Evolutionary conservation across 352 stramenopile genomes (phyloP).

Genomic region (Peronosclerospora sorghi): DNA sequence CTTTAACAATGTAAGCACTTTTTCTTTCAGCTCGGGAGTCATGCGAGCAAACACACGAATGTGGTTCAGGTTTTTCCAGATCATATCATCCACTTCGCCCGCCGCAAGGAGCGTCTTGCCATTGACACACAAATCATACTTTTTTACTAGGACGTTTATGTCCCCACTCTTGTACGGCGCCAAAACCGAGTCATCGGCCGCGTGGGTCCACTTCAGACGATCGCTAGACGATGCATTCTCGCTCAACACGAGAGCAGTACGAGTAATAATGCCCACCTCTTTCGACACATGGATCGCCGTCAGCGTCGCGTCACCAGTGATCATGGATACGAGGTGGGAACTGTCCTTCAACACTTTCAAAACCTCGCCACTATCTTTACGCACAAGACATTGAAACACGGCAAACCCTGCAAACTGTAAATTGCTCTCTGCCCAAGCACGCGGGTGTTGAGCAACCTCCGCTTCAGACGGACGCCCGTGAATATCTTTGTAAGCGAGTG

Average conservation of each 20-base stretch:
- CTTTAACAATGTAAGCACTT: slow-evolving; percentile 92
- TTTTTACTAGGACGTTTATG: slow-evolving; percentile 46
- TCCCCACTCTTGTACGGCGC: slow-evolving; percentile 59
- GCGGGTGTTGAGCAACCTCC: slow-evolving; percentile 72
- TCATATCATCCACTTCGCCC: slow-evolving; percentile 67
- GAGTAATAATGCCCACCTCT: slow-evolving; percentile 89
- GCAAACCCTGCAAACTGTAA: slow-evolving; percentile 94
- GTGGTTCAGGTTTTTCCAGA: slow-evolving; percentile 72
- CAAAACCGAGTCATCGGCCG: slow-evolving; percentile 59
- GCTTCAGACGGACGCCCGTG: slow-evolving; percentile 51
- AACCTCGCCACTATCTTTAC: slow-evolving; percentile 94
- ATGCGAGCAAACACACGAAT: slow-evolving; percentile 94
- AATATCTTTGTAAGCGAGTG: slow-evolving; percentile 92
- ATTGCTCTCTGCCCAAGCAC: slow-evolving; percentile 87
- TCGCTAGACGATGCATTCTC: slow-evolving; percentile 25
- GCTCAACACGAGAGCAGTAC: slow-evolving; percentile 60
- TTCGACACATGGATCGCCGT: slow-evolving; percentile 95
- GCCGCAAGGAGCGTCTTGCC: slow-evolving; percentile 60
- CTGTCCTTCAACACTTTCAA: slow-evolving; percentile 88
- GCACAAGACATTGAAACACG: slow-evolving; percentile 83
- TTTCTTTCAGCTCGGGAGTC: slow-evolving; percentile 95
- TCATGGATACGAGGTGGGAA: slow-evolving; percentile 94
- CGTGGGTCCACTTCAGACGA: slow-evolving; percentile 68
- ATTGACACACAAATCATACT: slow-evolving; percentile 82
- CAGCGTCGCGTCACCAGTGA: slow-evolving; percentile 96